These are phyloP conservation scores for Arthrobotrys megalospora DNA, from an alignment of 2,329 filamentous ascomycete genomes.

Conservation along the genomic window DNA sequence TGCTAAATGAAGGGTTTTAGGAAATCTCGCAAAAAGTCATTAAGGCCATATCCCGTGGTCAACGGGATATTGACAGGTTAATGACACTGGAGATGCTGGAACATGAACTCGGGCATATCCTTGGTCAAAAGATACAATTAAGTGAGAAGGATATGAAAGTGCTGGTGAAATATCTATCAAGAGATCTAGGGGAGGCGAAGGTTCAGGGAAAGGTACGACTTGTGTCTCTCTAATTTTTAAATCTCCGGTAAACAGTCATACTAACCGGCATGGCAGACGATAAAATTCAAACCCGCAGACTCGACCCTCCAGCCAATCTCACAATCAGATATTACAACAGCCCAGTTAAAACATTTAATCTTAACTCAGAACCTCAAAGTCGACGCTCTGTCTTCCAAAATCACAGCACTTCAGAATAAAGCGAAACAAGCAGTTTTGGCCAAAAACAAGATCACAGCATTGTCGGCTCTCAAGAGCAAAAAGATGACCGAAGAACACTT, in stretches of 20 bases:
- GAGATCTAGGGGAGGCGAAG: conserved; percentile 74
- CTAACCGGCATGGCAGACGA: conserved; percentile 75
- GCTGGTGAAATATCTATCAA: conserved; percentile 78
- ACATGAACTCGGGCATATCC: conserved; percentile 71
- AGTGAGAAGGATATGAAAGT: conserved; percentile 78
- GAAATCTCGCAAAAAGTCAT: conserved; percentile 73
- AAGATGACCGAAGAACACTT: conserved; percentile 84
- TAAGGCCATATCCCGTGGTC: conserved; percentile 68
- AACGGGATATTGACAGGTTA: conserved; percentile 75
- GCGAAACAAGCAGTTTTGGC: conserved; percentile 80
- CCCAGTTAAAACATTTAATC: conserved; percentile 82
- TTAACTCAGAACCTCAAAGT: conserved; percentile 77
- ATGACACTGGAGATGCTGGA: conserved; percentile 78
- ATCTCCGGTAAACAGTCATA: conserved; percentile 61
- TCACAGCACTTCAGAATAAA: conserved; percentile 70
- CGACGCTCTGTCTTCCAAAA: conserved; percentile 74
- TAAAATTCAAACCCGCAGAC: conserved; percentile 78
- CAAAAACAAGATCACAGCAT: conserved; percentile 82
- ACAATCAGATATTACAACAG: conserved; percentile 84
- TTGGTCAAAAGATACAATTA: conserved; percentile 70
- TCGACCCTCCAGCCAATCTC: conserved; percentile 74
- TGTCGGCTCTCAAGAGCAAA: conserved; percentile 84
- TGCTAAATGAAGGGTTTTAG: conserved; percentile 62
- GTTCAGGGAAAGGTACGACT: conserved; percentile 68
- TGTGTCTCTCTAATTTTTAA: not conserved